Percentiles rank a stretch among this genome's conserved stretches.
Evolutionary conservation across 1,139 yeast species (phyloP).

Genomic region (Candida tunisiensis): DNA sequence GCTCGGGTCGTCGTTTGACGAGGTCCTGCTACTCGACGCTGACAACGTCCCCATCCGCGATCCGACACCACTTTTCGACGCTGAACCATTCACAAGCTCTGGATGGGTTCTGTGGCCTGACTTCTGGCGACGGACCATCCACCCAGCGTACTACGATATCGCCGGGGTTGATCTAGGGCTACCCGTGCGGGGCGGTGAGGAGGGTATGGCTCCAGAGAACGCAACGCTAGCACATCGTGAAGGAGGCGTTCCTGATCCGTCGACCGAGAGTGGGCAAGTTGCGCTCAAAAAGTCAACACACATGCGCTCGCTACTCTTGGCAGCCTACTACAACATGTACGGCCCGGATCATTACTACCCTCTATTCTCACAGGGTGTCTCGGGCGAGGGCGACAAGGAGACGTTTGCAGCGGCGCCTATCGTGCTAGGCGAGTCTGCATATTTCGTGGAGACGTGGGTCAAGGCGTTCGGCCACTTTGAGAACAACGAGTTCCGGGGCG

Average conservation of each 20-base stretch:
- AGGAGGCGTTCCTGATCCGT: constrained; percentile 66
- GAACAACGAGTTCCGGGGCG: constrained; percentile 31
- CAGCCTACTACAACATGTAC: constrained; percentile 61
- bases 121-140: constrained; percentile 60
- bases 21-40: constrained; percentile 59
- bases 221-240: constrained; percentile 50
- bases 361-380: constrained; percentile 68
- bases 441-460: constrained; percentile 57
- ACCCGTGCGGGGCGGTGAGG: constrained; percentile 24
- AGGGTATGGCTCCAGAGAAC: constrained; percentile 11
- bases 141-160: constrained; percentile 50
- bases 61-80: constrained; percentile 36
- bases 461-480: constrained; percentile 33
- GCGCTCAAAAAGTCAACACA: constrained; percentile 53
- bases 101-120: constrained; percentile 75
- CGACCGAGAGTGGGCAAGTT: constrained; percentile 73
- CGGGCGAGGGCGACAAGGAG: constrained; percentile 87
- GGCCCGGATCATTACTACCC: constrained; percentile 75
- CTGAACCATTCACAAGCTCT: constrained; percentile 32
- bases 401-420: constrained; percentile 71
- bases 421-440: constrained; percentile 37
- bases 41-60: constrained; percentile 52
- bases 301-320: constrained; percentile 42
- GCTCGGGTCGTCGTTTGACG: constrained; percentile 59
- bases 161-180: constrained; percentile 33